Conservation (phyloP, 306 rosid genomes). For the Trifolium fragiferum region DNA sequence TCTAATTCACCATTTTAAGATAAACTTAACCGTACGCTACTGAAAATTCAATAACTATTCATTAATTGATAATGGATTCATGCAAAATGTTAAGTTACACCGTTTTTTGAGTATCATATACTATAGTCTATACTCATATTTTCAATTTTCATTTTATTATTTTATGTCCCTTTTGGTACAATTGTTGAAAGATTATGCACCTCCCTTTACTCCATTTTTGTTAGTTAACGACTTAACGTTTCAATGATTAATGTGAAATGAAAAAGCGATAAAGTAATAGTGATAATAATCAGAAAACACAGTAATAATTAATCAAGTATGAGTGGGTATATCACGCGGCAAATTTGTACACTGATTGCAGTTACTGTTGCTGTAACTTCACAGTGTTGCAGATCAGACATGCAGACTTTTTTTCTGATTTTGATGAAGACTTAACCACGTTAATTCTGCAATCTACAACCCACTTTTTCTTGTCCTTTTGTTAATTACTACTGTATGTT, state of each 20-base stretch:
- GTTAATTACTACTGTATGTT: not conserved
- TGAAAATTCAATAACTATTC: conserved; percentile 29
- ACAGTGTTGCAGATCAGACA: conserved; percentile 50
- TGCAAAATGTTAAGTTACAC: conserved; percentile 5
- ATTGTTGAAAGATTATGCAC: not conserved
- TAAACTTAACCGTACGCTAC: conserved; percentile 13
- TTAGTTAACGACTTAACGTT: not conserved
- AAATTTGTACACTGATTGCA: conserved; percentile 41
- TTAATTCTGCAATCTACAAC: conserved; percentile 35
- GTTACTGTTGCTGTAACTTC: not conserved
- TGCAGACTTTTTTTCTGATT: conserved; percentile 53
- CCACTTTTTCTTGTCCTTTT: not conserved
- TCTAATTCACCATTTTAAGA: not conserved
- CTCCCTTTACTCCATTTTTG: not conserved
- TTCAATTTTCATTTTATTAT: conserved; percentile 1
- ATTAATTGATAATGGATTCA: conserved; percentile 19
- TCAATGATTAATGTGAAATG: not conserved
- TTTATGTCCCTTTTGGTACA: conserved; percentile 37
- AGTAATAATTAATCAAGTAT: conserved; percentile 8
- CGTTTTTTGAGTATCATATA: too few relatives aligned
- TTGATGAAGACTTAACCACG: conserved; percentile 44
- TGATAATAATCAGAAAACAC: not conserved
- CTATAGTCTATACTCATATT: too few relatives aligned
- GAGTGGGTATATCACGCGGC: conserved; percentile 56
- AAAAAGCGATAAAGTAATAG: conserved; percentile 37